Base-by-base conservation (phyloP, 179 eudicot genomes). In the Heliamphora pulchella region DNA sequence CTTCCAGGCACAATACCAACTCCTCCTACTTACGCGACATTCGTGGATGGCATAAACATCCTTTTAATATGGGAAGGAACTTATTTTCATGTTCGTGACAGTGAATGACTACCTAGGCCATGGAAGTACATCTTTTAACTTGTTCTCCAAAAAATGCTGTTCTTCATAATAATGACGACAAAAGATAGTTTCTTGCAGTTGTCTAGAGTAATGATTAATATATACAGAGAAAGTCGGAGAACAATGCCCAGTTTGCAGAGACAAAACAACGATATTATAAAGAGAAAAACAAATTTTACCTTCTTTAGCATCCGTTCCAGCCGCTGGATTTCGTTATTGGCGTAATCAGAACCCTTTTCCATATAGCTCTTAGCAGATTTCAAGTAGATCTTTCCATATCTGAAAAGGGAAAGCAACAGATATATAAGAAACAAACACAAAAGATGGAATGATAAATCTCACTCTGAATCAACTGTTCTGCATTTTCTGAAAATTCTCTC, bases 271-370 rank as follows among this genome's bases (percentile, higher is more conserved):
- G 51, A 51, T 54, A 43, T 1, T 58, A 13, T 15, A 61, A 59
- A 63, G n/a, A n/a, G 75, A 44, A 14, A 39, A 53, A n/a, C 58
- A 48, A 76, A 39, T 51, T 66, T 81, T 88, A 96, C 99, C 98
- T 94, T 96, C 77, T 87, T 80, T 73, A 96, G 92, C 80, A 96
- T 87, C 79, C 99, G 99, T 63, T 92, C 99, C 68, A 96, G 84
- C 22, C 99, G 89, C 80, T 86, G 88, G 80, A 90, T 87, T 87
- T 96, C 99, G 63, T 89, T 96, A 84, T 85, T 91, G 63, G 98
- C 90, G 82, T 96, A 96, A 79, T 96, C 99, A 82, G 89, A 85
- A 82, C 98, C 99, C 82, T 92, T 96, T 31, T 88, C 96, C 89
- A 90, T 8, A 84, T 88, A 87, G 82, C 88, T 94, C 88, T 96